phyloP scores from a whole-genome alignment of 192 early-diverging fungal genomes.

The Coemansia sp. region DNA sequence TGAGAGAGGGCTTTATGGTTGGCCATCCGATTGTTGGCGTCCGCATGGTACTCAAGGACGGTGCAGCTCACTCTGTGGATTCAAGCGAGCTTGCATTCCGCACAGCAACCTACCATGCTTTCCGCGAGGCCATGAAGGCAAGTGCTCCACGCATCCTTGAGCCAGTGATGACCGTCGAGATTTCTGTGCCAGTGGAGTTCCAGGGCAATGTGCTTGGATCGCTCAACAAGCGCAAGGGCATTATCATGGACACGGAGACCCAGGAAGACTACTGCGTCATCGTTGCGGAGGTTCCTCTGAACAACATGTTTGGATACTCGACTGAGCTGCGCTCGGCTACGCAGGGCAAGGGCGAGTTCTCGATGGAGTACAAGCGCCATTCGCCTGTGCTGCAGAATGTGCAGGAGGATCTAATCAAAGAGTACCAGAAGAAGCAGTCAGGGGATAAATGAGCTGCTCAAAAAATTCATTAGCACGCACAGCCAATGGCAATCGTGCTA shows the following conservation, averaged over 20 bases:
- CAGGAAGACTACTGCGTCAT: constrained; percentile 90
- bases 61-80: constrained; percentile 89
- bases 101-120: constrained; percentile 80
- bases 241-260: constrained; percentile 88
- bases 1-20: constrained; percentile 86
- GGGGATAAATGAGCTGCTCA: constrained; percentile 41
- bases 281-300: constrained; percentile 86
- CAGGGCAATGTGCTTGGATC: constrained; percentile 89
- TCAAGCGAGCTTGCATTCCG: constrained; percentile 96
- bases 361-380: constrained; percentile 95
- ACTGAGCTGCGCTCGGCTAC: constrained; percentile 90
- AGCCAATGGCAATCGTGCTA: too few species aligned
- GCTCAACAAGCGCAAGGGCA: constrained; percentile 96
- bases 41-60: constrained; percentile 90
- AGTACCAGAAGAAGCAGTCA: constrained; percentile 73
- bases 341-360: constrained; percentile 97
- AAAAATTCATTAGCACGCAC: too few species aligned
- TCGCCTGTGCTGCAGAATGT: constrained; percentile 73
- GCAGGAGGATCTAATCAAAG: constrained; percentile 85
- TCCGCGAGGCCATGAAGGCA: constrained; percentile 85
- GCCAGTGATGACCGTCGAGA: constrained; percentile 93
- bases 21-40: constrained; percentile 86
- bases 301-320: constrained; percentile 99
- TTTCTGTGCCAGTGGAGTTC: constrained; percentile 90
- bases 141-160: constrained; percentile 85